Base-by-base conservation (phyloP, 208 protist species). In the Jaenimonas drosophilae region DNA sequence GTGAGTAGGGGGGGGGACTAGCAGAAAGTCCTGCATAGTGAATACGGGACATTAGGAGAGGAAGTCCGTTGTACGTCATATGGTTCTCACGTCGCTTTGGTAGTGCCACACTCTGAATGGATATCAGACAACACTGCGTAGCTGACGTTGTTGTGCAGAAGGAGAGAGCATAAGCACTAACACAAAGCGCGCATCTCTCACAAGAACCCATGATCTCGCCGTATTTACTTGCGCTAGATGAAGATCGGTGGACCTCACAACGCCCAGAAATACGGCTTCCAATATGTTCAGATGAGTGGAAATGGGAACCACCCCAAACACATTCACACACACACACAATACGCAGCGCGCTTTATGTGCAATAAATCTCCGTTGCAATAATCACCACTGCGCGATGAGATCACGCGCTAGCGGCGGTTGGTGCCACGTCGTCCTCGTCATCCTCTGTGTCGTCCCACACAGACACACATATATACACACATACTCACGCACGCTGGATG, bases 101-200 rank as follows among this genome's bases (percentile, higher is more conserved):
- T 63, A 54, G 56, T 63, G 39, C 40, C 24, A 19, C 28, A 17
- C 9, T 4, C 33, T n/a, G 32, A 63, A 63, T 28, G 20, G 33
- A 51, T 17, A 23, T 63, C 49, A 38, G 27, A 29, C 16, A 4
- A 29, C 39, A 63, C 56, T 46, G 56, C 56, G 56, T 63, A 63
- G 56, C 48, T 46, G 38, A 32, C 38, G 30, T 26, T 53, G 5
- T 5, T 11, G 28, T n/a, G n/a, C n/a, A n/a, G n/a, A n/a, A n/a
- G n/a, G n/a, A n/a, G n/a, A n/a, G n/a, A n/a, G n/a, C n/a, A n/a
- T n/a, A n/a, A n/a, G n/a, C n/a, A n/a, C n/a, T n/a, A n/a, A n/a
- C 30, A 34, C 30, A 7, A 7, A 34, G 30, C 9, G 30, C 7
- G 9, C 14, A 34, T 7, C 30, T n/a, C 9, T 34, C 9, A n/a